phyloP scores from a whole-genome alignment of 78 protist genomes.

The Chrysochromulina parva region DNA sequence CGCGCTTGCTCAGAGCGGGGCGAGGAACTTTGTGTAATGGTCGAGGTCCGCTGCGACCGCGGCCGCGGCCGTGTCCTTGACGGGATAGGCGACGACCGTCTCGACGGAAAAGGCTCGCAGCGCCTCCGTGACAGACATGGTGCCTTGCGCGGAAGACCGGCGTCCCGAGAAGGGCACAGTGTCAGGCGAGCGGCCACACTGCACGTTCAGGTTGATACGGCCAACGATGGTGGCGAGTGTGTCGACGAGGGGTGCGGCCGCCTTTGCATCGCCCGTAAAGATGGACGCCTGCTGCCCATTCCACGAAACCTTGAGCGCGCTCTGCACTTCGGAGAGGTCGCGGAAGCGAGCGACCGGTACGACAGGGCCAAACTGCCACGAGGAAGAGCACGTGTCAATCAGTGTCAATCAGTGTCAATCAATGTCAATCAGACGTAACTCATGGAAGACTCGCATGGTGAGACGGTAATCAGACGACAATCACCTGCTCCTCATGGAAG shows the following conservation, averaged over 20 bases:
- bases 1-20: no score
- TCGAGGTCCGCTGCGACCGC: no score
- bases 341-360: background rate
- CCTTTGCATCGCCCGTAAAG: background rate
- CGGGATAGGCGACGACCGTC: background rate
- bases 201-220: conserved; percentile 57
- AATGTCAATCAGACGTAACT: no score
- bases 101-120: conserved; percentile 10
- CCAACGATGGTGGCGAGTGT: conserved; percentile 17
- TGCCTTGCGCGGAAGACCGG: conserved; percentile 45
- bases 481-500: conserved; percentile 43
- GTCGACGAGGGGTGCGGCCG: conserved; percentile 33
- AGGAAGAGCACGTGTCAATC: background rate
- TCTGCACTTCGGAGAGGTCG: background rate
- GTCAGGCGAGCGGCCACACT: conserved; percentile 51
- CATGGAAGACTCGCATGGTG: no score
- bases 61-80: no score
- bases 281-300: conserved; percentile 54
- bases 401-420: no score
- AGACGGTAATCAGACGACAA: no score
- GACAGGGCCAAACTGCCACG: background rate
- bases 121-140: conserved; percentile 33
- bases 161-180: conserved; percentile 54
- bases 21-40: no score
- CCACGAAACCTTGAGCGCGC: background rate